Evolutionary conservation across 768 basidiomycete genomes (phyloP).

Genomic region (Pulveroboletus ravenelii): DNA sequence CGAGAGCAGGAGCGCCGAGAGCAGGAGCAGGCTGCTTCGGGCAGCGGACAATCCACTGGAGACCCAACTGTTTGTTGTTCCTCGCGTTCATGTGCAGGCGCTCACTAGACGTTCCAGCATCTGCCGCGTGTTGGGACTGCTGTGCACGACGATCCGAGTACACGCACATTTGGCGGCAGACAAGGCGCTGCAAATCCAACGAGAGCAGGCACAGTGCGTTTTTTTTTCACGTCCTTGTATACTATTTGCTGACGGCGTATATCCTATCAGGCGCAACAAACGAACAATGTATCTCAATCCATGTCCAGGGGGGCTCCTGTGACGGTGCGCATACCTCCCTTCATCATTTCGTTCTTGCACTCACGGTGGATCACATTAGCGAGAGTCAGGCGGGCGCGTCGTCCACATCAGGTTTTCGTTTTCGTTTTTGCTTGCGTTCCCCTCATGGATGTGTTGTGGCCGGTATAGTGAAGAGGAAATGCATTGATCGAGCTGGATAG

Average conservation of each 20-base stretch:
- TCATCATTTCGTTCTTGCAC: not conserved
- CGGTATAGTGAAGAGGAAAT: not conserved
- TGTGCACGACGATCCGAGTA: too few species aligned
- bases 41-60: too few species aligned
- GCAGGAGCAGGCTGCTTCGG: too few species aligned
- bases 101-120: too few species aligned
- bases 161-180: not conserved
- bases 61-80: too few species aligned
- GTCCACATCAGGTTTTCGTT: not conserved
- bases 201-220: not conserved
- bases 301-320: not conserved
- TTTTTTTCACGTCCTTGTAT: too few species aligned
- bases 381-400: not conserved
- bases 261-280: not conserved
- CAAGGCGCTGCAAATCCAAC: not conserved
- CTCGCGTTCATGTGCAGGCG: too few species aligned
- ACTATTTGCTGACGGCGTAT: too few species aligned
- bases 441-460: not conserved
- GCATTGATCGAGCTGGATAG: not conserved
- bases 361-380: not conserved
- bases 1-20: too few species aligned
- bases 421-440: not conserved
- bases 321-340: not conserved
- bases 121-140: too few species aligned
- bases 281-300: not conserved